A percentile compares a stretch with the other conserved stretches of the same genome.
Evolutionary conservation across 2,329 filamentous ascomycete species (phyloP).

Genomic region (Trichoderma breve): DNA sequence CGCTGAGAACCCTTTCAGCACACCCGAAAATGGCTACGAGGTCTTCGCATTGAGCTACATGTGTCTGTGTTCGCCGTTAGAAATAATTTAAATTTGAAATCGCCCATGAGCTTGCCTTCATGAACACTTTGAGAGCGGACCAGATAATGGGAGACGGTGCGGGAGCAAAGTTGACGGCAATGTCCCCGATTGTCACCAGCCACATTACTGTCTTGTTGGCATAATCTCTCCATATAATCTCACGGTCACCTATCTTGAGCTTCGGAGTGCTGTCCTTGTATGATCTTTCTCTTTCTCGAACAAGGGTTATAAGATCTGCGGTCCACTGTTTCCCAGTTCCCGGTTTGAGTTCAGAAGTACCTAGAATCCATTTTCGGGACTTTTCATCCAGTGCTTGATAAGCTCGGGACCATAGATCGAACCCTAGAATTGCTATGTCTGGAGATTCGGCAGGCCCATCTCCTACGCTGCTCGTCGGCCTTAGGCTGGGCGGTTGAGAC

Average conservation of each 20-base stretch:
- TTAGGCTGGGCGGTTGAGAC: background rate
- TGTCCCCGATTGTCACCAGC: background rate
- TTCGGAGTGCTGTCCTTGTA: background rate
- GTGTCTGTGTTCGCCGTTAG: background rate
- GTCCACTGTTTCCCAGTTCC: background rate
- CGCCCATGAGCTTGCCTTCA: background rate
- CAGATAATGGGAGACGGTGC: background rate
- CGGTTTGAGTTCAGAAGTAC: background rate
- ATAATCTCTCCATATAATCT: background rate
- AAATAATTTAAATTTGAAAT: background rate
- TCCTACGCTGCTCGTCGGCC: background rate
- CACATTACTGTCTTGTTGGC: background rate
- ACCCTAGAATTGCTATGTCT: background rate
- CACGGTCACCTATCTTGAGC: background rate
- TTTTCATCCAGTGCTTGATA: background rate
- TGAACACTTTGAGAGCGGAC: background rate
- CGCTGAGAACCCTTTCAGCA: background rate
- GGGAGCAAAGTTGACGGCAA: background rate
- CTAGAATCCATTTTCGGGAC: background rate
- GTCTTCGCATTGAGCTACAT: background rate
- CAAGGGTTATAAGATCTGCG: background rate
- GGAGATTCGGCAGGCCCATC: background rate
- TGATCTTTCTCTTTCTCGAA: background rate
- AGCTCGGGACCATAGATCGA: background rate
- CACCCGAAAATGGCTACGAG: background rate